Conservation (phyloP, 78 protist genomes). For the Bigelowiella natans region DNA sequence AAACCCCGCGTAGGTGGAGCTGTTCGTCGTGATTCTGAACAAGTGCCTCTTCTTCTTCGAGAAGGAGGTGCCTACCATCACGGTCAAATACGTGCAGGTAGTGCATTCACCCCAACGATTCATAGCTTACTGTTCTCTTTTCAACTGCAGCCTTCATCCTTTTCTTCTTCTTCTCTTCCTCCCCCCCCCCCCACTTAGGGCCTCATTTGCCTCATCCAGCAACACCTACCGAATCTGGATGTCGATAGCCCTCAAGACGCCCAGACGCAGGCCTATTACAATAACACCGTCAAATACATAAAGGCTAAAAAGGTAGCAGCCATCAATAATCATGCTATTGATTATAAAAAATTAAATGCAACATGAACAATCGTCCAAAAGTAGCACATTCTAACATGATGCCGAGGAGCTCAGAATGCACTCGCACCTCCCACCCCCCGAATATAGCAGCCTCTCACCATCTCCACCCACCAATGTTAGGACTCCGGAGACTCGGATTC, state of each 20-base stretch:
- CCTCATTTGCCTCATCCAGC: neutral
- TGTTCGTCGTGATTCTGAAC: neutral
- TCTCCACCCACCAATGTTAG: too few relatives aligned
- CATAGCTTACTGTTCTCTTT: neutral
- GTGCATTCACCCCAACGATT: neutral
- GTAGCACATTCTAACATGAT: too few relatives aligned
- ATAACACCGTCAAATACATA: neutral
- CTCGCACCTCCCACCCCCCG: too few relatives aligned
- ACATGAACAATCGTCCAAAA: too few relatives aligned
- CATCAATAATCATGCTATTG: too few relatives aligned
- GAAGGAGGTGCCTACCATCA: neutral
- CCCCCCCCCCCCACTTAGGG: neutral
- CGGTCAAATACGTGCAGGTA: neutral
- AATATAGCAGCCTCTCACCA: too few relatives aligned
- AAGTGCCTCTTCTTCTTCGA: neutral
- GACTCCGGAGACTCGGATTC: too few relatives aligned
- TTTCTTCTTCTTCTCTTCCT: neutral
- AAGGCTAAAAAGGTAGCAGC: neutral
- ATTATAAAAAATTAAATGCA: too few relatives aligned
- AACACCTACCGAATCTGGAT: neutral
- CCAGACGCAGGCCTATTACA: neutral
- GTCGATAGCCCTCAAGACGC: neutral
- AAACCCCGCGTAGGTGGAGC: neutral
- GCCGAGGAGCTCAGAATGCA: too few relatives aligned
- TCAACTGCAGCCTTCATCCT: neutral